Percentiles rank a stretch among this genome's conserved stretches.
These are phyloP conservation scores for Liquidambar formosana DNA, from an alignment of 164 flowering plant species.

Conservation along the genomic window DNA sequence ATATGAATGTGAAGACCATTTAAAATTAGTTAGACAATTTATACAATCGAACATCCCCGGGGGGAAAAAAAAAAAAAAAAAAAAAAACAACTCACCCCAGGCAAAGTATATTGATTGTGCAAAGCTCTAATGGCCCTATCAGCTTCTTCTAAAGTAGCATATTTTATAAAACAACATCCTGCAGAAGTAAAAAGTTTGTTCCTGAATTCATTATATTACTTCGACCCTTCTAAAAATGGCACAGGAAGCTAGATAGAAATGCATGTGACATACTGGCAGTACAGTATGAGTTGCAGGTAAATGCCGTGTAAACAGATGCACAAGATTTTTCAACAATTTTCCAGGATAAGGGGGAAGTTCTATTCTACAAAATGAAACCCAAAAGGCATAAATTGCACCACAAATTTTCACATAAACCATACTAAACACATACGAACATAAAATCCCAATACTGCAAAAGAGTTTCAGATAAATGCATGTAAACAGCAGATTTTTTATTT, in stretches of 20 bases:
- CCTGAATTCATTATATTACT: constrained; percentile 25
- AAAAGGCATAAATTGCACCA: too few species aligned
- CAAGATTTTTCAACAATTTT: neutral
- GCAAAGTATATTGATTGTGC: constrained; percentile 86
- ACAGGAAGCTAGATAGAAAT: neutral
- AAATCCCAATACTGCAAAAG: neutral
- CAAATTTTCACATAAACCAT: neutral
- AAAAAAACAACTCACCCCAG: constrained; percentile 69
- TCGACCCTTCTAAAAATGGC: constrained; percentile 8
- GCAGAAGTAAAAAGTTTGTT: constrained; percentile 43
- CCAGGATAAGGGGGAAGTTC: too few species aligned
- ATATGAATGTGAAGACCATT: constrained; percentile 4
- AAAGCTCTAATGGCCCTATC: constrained; percentile 88
- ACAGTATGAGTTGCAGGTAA: neutral
- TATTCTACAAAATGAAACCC: neutral
- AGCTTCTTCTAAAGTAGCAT: constrained; percentile 89
- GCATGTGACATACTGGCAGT: neutral
- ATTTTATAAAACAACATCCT: constrained; percentile 98
- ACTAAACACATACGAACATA: neutral
- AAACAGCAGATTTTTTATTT: too few species aligned
- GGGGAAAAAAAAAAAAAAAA: too few species aligned
- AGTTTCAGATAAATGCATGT: neutral
- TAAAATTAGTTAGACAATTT: neutral
- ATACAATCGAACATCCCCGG: neutral
- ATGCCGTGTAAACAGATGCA: neutral